Base-by-base conservation (phyloP, 306 rosid genomes). In the Sophora flavescens region DNA sequence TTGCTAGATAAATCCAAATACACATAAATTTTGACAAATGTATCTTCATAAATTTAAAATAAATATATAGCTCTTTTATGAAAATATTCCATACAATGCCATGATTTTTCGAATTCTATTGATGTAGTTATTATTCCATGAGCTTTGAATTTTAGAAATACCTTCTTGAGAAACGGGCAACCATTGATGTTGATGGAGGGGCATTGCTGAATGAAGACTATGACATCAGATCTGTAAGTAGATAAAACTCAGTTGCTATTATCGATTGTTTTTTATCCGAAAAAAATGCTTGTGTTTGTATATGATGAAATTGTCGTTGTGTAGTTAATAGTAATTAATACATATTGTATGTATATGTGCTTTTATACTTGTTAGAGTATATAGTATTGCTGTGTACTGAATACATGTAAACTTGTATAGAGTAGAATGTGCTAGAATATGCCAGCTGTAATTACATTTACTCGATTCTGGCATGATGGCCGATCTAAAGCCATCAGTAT, bases 201-300 rank as follows among this genome's bases (percentile, higher is more conserved):
- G 88, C 88, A 75, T 84, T 87, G 79, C 80, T 95, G 64, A 95
- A 95, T 70, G 98, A 95, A 87, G 98, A 95, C 84, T 88, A 65
- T 36, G 96, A 95, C 86, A 79, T 90, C 53, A 89, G 97, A 95
- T 90, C 97, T 71, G 98, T 95, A 84, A 87, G 98, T 84, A 73
- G 59, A 62, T 83, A 32, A 48, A 74, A 48, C 68, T 59, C 6
- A 16, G 41, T 63, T 56, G 8, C 64, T 39, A 63, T 54, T 45
- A 36, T 63, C 38, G 6, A 67, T 67, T 17, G 14, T 50, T 81
- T 58, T 65, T n/a, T 62, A 44, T 63, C 22, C 6, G 12, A 36
- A 26, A 80, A 30, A 61, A 60, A 53, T 26, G 52, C 15, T 51
- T 52, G 67, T 72, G 13, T 72, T 75, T 50, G 35, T 54, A 33